Percentiles rank a stretch among this genome's conserved stretches.
Evolutionary conservation across 2,329 filamentous ascomycete species (phyloP).

Genomic region (Colletotrichum horii): DNA sequence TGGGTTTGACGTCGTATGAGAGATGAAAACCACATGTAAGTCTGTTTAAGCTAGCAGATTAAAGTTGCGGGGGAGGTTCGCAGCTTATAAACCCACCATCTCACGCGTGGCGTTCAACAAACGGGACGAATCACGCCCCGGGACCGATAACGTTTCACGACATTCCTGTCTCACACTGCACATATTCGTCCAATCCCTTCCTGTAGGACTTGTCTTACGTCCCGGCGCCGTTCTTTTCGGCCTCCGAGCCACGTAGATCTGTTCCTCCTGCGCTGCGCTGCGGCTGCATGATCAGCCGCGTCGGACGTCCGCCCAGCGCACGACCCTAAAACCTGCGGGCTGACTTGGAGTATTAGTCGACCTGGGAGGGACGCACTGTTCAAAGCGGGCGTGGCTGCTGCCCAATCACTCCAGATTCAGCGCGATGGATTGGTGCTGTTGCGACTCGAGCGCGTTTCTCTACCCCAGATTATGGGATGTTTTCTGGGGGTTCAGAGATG

Average conservation of each 20-base stretch:
- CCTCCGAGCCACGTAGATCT: neutral
- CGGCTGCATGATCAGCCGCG: neutral
- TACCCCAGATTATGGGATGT: neutral
- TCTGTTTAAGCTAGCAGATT: neutral
- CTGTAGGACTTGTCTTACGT: too few relatives aligned
- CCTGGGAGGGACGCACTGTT: neutral
- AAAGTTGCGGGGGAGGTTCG: neutral
- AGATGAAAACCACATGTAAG: neutral
- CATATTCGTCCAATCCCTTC: neutral
- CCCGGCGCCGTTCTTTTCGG: neutral
- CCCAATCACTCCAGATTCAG: neutral
- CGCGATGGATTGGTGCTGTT: neutral
- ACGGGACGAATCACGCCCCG: neutral
- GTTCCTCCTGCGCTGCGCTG: neutral
- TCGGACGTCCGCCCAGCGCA: conserved; percentile 1
- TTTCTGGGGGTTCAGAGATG: neutral
- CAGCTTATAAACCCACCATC: neutral
- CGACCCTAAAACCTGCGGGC: neutral
- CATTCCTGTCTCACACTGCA: neutral
- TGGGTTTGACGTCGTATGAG: neutral
- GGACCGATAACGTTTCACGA: neutral
- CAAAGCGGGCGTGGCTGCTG: neutral
- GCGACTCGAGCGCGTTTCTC: neutral
- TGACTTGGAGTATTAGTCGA: neutral
- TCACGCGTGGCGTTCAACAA: neutral